phyloP scores from a whole-genome alignment of 1,139 yeast genomes.

The Pichia sorboxylosa region DNA sequence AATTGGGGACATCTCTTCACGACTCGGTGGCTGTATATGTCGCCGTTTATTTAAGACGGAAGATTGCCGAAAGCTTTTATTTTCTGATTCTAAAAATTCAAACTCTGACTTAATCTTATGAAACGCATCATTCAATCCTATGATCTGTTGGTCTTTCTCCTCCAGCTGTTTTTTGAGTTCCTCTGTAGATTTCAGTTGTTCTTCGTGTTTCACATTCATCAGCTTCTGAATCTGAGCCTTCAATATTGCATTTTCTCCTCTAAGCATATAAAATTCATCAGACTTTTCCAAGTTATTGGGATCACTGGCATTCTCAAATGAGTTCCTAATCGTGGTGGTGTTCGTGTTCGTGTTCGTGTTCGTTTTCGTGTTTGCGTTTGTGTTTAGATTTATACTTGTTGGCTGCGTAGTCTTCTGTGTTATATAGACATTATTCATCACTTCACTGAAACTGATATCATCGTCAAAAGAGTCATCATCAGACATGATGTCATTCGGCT shows the following conservation, averaged over 20 bases:
- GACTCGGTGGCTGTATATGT: too few species aligned
- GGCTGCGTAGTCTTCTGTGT: background rate
- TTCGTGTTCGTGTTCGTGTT: background rate
- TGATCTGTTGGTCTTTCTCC: conserved; percentile 32
- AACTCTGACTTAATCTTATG: conserved; percentile 59
- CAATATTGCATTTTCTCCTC: conserved; percentile 70
- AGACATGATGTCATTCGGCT: too few species aligned
- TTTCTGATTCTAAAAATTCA: conserved; percentile 44
- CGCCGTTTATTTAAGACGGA: too few species aligned
- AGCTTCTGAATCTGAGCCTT: conserved; percentile 48
- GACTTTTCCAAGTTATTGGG: too few species aligned
- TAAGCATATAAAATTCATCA: conserved; percentile 35
- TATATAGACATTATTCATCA: background rate
- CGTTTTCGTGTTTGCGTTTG: background rate
- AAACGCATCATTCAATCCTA: conserved; percentile 32
- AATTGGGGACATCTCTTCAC: too few species aligned
- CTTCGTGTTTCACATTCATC: conserved; percentile 30
- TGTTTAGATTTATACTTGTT: background rate
- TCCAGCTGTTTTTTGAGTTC: conserved; percentile 25
- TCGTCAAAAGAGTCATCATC: conserved; percentile 23
- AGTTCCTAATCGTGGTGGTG: background rate
- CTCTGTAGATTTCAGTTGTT: conserved; percentile 34
- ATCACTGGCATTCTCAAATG: too few species aligned
- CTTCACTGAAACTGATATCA: conserved; percentile 16
- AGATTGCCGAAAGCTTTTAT: conserved; percentile 24